These are phyloP conservation scores for Exobasidium cylindrosporum DNA, from an alignment of 1,284 basidiomycete genomes.

Conservation along the genomic window DNA sequence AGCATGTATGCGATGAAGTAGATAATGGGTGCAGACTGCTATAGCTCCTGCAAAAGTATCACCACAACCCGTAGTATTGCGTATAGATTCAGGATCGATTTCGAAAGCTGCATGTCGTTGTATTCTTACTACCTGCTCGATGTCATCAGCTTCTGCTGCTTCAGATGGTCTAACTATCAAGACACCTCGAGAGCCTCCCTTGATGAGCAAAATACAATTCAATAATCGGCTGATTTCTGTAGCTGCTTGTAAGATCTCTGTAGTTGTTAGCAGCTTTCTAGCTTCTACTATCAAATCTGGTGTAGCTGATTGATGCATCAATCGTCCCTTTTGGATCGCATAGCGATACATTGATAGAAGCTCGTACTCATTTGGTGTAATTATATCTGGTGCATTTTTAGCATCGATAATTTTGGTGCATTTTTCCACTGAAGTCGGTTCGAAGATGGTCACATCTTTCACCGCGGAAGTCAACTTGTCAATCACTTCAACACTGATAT, in stretches of 20 bases:
- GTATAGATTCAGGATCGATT: slow-evolving; percentile 2
- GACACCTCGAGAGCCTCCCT: slow-evolving; percentile 25
- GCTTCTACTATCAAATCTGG: background rate
- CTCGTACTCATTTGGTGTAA: slow-evolving; percentile 30
- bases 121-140: background rate
- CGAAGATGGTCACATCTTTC: slow-evolving; percentile 44
- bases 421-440: slow-evolving; percentile 85
- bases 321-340: slow-evolving; percentile 16
- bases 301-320: background rate
- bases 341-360: slow-evolving; percentile 20
- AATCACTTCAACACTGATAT: slow-evolving; percentile 66
- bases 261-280: background rate
- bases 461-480: slow-evolving; percentile 59
- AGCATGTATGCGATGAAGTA: background rate
- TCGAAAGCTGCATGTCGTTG: background rate
- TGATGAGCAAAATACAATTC: slow-evolving; percentile 25
- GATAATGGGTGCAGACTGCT: slow-evolving; percentile 17
- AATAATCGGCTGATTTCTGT: background rate
- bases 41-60: slow-evolving; percentile 50
- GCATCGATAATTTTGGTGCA: slow-evolving; percentile 67
- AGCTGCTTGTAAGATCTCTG: background rate
- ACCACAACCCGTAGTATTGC: slow-evolving; percentile 52
- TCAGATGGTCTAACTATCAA: background rate
- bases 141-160: background rate
- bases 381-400: slow-evolving; percentile 40